These are phyloP conservation scores for Lepidium aucheri DNA, from an alignment of 345 rosid genomes.

Conservation along the genomic window DNA sequence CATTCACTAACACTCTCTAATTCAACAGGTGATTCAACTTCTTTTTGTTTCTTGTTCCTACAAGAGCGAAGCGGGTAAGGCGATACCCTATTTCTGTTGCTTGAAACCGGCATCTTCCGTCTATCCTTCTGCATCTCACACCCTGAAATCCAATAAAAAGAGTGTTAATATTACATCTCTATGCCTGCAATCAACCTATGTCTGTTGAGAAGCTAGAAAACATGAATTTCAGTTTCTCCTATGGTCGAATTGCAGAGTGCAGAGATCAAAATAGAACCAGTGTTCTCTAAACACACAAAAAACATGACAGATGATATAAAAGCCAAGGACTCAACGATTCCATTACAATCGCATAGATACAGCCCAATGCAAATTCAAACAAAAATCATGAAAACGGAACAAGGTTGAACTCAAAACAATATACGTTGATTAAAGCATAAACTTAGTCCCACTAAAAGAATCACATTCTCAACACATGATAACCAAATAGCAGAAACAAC, in stretches of 20 bases:
- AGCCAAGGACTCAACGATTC: not conserved
- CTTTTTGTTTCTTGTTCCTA: slow-evolving; percentile 26
- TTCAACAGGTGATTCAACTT: slow-evolving; percentile 17
- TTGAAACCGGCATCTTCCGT: slow-evolving; percentile 18
- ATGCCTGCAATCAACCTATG: not conserved
- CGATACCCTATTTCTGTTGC: slow-evolving; percentile 32
- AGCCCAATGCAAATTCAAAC: not conserved
- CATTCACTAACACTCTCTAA: slow-evolving; percentile 40
- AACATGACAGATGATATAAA: not conserved
- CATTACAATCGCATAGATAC: not conserved
- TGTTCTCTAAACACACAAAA: not conserved
- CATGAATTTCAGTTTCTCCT: not conserved
- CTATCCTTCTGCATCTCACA: slow-evolving; percentile 50
- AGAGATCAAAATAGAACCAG: not conserved
- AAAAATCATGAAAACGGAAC: not conserved
- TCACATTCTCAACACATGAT: not conserved
- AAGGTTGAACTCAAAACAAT: not conserved
- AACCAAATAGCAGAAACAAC: not conserved
- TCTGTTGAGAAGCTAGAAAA: not conserved
- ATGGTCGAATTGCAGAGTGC: not conserved
- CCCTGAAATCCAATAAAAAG: not conserved
- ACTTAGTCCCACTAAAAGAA: not conserved
- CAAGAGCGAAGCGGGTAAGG: slow-evolving; percentile 44
- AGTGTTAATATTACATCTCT: not conserved
- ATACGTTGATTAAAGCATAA: not conserved